Evolutionary conservation across 805 yeast species (phyloP), one percentile per base, ranked within the genome.

Genomic region (Monosporozyma yasuniensis): DNA sequence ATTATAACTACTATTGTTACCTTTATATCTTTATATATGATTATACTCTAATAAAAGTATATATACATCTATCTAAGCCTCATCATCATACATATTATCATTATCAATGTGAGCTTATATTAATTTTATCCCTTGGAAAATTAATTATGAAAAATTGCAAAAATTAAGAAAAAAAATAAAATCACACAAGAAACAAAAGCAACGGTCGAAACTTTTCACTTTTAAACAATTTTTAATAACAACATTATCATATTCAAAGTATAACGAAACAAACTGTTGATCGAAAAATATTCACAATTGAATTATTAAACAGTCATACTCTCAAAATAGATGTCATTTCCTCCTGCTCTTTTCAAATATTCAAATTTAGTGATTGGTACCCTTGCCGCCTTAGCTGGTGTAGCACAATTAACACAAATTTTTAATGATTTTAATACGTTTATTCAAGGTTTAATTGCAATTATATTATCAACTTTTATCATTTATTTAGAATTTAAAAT

Each of bases 341-440:
- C 25, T 45, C 54, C 10, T 47, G 63, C 22, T 11, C 23, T 43
- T 28, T 69, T 70, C 59, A 70, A 65, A 50, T 52, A 59, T 37
- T 73, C 76, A 52, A 83, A 83, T 60, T 57, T 83, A 46, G 58
- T 72, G 1, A 81, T 83, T 27, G 83, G 84, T 3, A 72, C 71
- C 1, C 56, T 80, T 39, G 57, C 81, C 2, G 82, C 80, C 69
- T 18, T 52, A 9, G 54, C 66, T 22, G 46, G 61, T 38, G 12
- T 65, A 41, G 43, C 53, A 47, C 66, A 57, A 50, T 41, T 57
- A 19, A 45, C 56, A 30, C 58, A 60, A 42, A 32, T 59, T 30
- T 42, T 55, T 41, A 42, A 47, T 12, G 47, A 56, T 46, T 60
- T 68, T 37, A 65, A 54, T 35, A 61, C 73, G 64, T 81, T 83